A percentile compares a stretch with the other conserved stretches of the same genome.
phyloP scores from a whole-genome alignment of 768 basidiomycete species.

The Rhizopogon vulgaris region DNA sequence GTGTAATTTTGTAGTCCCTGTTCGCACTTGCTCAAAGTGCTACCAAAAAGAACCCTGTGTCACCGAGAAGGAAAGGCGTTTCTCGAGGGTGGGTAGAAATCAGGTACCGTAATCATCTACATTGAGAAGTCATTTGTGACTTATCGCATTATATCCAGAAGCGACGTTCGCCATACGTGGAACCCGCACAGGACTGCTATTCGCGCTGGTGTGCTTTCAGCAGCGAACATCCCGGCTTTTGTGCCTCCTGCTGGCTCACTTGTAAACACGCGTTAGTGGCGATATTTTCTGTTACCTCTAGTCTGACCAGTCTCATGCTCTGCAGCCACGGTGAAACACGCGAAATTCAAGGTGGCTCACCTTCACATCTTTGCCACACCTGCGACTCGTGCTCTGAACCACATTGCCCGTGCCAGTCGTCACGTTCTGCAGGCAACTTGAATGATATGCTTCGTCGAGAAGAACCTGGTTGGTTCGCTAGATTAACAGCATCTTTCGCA shows the following conservation, averaged over 20 bases:
- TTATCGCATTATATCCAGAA: not conserved
- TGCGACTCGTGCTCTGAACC: not conserved
- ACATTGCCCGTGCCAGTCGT: not conserved
- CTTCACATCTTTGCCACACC: not conserved
- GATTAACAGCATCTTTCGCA: not conserved
- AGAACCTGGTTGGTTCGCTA: not conserved
- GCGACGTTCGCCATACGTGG: not conserved
- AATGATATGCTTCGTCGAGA: not conserved
- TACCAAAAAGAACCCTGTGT: not conserved
- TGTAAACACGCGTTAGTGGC: not conserved
- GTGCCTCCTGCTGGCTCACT: not conserved
- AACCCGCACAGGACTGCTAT: not conserved
- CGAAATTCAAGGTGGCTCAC: not conserved
- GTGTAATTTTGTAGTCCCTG: conserved; percentile 1
- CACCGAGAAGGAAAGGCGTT: not conserved
- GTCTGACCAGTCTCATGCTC: not conserved
- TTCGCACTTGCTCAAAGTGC: conserved; percentile 1
- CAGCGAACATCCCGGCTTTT: not conserved
- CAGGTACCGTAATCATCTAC: not conserved
- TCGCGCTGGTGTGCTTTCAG: not conserved
- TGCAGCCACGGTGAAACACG: not conserved
- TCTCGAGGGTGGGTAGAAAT: not conserved
- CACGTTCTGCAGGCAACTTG: not conserved
- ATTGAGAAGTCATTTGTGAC: not conserved
- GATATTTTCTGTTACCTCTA: not conserved